Percentiles rank a stretch among this genome's conserved stretches.
phyloP scores from a whole-genome alignment of 2,329 filamentous ascomycete species.

The Cercospora beticola region DNA sequence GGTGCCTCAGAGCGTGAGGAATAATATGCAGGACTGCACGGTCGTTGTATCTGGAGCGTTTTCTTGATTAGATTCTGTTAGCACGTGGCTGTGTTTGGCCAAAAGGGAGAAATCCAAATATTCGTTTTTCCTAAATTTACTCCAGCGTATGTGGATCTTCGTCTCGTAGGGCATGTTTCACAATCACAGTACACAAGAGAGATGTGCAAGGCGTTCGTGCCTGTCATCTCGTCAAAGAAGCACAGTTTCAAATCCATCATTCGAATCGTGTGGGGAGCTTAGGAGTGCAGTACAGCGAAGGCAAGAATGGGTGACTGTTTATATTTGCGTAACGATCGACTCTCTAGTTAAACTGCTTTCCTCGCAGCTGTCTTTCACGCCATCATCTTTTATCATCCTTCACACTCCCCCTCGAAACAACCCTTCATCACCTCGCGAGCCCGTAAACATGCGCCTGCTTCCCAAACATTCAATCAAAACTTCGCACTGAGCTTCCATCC shows the following conservation, averaged over 20 bases:
- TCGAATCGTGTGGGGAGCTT: too few species aligned
- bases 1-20: constrained; percentile 15
- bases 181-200: too few species aligned
- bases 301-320: not conserved
- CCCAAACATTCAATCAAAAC: constrained; percentile 16
- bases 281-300: not conserved
- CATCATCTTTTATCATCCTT: not conserved
- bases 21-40: constrained; percentile 20
- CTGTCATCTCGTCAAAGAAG: too few species aligned
- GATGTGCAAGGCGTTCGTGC: too few species aligned
- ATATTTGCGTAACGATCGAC: not conserved
- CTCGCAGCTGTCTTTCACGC: not conserved
- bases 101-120: not conserved
- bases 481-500: constrained; percentile 39
- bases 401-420: not conserved
- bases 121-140: not conserved
- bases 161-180: too few species aligned
- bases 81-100: not conserved
- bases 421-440: not conserved
- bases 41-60: constrained; percentile 12
- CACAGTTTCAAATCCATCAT: too few species aligned
- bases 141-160: too few species aligned
- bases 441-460: not conserved
- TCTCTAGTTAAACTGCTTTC: not conserved
- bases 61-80: not conserved